phyloP scores from a whole-genome alignment of 2,329 filamentous ascomycete species.

The Fusarium hostae region DNA sequence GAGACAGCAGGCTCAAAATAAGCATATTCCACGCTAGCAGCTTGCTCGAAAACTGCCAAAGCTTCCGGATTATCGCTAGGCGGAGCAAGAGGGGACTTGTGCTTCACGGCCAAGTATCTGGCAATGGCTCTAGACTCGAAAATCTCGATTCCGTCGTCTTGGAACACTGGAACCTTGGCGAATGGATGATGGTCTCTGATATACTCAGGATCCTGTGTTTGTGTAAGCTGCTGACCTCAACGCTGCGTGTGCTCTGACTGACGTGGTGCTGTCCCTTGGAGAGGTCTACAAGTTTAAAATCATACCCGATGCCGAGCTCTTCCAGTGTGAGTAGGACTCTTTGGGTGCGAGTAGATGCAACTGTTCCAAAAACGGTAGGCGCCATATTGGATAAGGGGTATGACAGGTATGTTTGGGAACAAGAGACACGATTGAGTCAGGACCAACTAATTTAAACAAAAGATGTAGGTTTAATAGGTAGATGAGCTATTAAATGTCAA shows the following conservation, averaged over 20 bases:
- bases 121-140: neutral
- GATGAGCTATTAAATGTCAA: neutral
- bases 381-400: neutral
- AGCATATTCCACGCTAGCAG: neutral
- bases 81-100: neutral
- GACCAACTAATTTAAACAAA: fast-evolving
- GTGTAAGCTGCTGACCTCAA: neutral
- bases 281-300: neutral
- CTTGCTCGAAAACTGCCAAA: neutral
- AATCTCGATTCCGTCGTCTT: neutral
- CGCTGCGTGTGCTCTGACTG: fast-evolving
- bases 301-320: neutral
- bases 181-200: neutral
- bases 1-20: neutral
- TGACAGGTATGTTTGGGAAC: fast-evolving
- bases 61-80: neutral
- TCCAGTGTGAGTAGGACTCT: neutral
- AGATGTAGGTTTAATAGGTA: neutral
- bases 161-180: neutral
- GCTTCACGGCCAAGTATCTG: neutral
- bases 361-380: neutral
- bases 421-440: neutral
- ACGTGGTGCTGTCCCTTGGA: neutral
- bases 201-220: neutral
- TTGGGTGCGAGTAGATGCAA: neutral